Base-by-base conservation (phyloP, 2,329 filamentous ascomycete species). In the Colletotrichum cordylinicola region DNA sequence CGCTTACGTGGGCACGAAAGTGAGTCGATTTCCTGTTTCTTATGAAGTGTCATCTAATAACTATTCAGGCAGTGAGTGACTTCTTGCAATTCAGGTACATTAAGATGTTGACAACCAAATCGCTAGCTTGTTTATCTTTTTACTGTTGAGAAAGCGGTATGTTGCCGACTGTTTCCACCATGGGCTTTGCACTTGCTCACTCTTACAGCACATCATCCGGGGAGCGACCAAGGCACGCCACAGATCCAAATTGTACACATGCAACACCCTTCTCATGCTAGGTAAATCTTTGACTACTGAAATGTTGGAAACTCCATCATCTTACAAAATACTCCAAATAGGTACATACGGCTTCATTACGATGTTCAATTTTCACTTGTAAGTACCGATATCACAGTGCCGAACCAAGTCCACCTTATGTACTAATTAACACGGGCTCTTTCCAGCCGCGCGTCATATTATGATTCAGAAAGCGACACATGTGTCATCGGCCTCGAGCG, bases 101-200 rank as follows among this genome's bases (percentile, higher is more conserved):
- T 16, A 13, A 10, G 0, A 21, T 21, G 1, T 31, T 60, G 16
- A 61, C 18, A 52, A 24, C 13, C 12, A n/a, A 52, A 0, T 52
- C n/a, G 0, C 2, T 21, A 61, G 70, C 56, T 73, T 31, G 65
- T 62, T 56, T 69, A 69, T 29, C 64, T 73, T 3, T 62, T 73
- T 56, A 69, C 58, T 55, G 29, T 69, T n/a, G 70, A 73, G 7
- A 72, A 73, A 39, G 65, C 37, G 21, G 70, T 73, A 39, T 24
- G 56, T 33, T 33, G n/a, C 21, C 43, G 6, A 3, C 10, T 24
- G 10, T 21, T 24, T 21, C 43, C 6, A 4, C n/a, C 43, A 8
- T 16, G 10, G 2, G 6, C 21, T 24, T 21, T 3, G n/a, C 6
- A 52, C n/a, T 13, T 52, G 37, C 37, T 27, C 33, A 31, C 5